phyloP scores from a whole-genome alignment of 257 asterid genomes.

The Primulina huaijiensis region DNA sequence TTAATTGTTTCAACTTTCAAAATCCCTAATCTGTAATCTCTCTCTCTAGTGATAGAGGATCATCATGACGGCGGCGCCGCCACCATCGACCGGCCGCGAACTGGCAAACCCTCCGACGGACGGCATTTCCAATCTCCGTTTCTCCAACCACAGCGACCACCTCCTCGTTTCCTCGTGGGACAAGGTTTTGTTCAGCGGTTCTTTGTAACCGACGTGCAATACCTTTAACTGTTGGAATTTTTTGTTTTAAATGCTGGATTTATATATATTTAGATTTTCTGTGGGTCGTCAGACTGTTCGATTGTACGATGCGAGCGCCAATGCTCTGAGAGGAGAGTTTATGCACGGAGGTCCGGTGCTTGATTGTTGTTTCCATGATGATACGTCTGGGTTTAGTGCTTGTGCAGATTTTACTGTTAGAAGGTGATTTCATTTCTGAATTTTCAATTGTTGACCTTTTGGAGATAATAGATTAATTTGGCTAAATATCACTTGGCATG shows the following conservation, averaged over 20 bases:
- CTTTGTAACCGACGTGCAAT: too few relatives aligned
- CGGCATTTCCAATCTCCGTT: slow-evolving; percentile 77
- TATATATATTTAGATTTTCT: neutral
- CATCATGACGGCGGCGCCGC: slow-evolving; percentile 61
- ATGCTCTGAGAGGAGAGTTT: slow-evolving; percentile 75
- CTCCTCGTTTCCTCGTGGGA: slow-evolving; percentile 93
- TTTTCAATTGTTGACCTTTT: neutral
- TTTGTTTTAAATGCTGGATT: neutral
- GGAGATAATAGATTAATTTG: neutral
- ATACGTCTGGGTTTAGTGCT: slow-evolving; percentile 88
- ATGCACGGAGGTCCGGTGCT: slow-evolving; percentile 81
- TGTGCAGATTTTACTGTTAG: slow-evolving; percentile 73
- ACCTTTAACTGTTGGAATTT: too few relatives aligned
- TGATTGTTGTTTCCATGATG: slow-evolving; percentile 92
- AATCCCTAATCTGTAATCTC: slow-evolving; percentile 3
- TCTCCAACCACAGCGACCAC: slow-evolving; percentile 79
- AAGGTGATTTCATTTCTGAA: slow-evolving; percentile 41
- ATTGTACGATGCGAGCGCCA: slow-evolving; percentile 87
- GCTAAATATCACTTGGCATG: neutral
- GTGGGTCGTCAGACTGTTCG: slow-evolving; percentile 51
- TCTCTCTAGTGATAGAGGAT: slow-evolving; percentile 9
- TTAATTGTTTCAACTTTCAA: neutral
- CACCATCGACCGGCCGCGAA: slow-evolving; percentile 51
- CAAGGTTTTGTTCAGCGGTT: slow-evolving; percentile 39
- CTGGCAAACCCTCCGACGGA: slow-evolving; percentile 62